Evolutionary conservation across 768 basidiomycete genomes (phyloP).

Genomic region (Pleurotus pulmonarius): DNA sequence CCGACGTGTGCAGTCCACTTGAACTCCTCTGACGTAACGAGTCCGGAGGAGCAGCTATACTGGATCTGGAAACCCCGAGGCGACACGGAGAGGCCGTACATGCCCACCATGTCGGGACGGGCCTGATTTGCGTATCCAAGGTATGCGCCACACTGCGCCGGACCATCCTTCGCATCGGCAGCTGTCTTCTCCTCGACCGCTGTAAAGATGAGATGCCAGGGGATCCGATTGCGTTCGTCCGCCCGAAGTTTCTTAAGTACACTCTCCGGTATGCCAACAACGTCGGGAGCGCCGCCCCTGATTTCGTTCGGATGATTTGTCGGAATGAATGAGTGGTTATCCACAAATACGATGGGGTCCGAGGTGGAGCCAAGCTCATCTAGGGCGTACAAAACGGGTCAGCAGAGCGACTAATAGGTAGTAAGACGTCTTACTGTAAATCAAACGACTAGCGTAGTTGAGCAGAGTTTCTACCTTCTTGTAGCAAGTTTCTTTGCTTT

Average conservation of each 20-base stretch:
- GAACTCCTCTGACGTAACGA: constrained; percentile 17
- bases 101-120: constrained; percentile 8
- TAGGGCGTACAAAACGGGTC: no score
- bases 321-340: no score
- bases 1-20: background rate
- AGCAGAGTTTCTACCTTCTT: no score
- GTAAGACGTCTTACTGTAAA: no score
- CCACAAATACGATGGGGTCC: no score
- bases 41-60: constrained; percentile 4
- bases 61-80: constrained; percentile 3
- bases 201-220: constrained; percentile 3
- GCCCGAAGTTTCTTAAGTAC: background rate
- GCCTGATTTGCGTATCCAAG: constrained; percentile 8
- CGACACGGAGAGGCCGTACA: constrained; percentile 5
- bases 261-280: background rate
- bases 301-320: background rate
- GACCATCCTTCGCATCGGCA: background rate
- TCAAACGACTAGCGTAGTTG: no score
- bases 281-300: background rate
- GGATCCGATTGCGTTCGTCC: background rate
- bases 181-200: constrained; percentile 3
- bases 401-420: no score
- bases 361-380: no score
- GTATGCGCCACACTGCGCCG: constrained; percentile 6
- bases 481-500: no score